Conservation (phyloP, 2,329 filamentous ascomycete genomes). For the Alternaria sp. region DNA sequence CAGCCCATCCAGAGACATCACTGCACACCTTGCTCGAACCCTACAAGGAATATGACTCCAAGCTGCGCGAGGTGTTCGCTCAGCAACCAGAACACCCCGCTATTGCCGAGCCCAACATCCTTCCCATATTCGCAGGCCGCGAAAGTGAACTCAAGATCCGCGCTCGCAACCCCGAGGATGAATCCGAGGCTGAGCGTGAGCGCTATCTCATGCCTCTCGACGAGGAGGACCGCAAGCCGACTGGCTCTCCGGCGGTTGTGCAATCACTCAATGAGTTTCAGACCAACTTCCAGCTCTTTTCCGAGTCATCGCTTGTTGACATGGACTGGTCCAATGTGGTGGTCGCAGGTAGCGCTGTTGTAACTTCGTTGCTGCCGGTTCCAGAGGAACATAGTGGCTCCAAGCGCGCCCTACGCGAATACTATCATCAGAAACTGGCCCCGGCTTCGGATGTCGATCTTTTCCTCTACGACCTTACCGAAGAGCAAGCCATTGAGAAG, state of each 20-base stretch:
- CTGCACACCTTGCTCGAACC: slow-evolving; percentile 68
- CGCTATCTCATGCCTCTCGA: slow-evolving; percentile 74
- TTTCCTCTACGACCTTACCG: slow-evolving; percentile 80
- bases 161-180: slow-evolving; percentile 64
- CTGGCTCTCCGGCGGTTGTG: slow-evolving; percentile 73
- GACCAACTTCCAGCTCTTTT: slow-evolving; percentile 81
- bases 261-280: slow-evolving; percentile 72
- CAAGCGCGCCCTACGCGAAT: slow-evolving; percentile 56
- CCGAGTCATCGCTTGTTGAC: slow-evolving; percentile 76
- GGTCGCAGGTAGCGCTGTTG: slow-evolving; percentile 79
- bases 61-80: slow-evolving; percentile 71
- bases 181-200: slow-evolving; percentile 66
- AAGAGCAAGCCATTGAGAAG: slow-evolving; percentile 80
- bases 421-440: slow-evolving; percentile 81
- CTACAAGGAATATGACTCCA: slow-evolving; percentile 71
- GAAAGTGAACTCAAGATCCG: slow-evolving; percentile 66
- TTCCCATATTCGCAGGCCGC: slow-evolving; percentile 67
- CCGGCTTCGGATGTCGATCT: slow-evolving; percentile 88
- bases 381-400: slow-evolving; percentile 58
- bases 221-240: slow-evolving; percentile 64
- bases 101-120: slow-evolving; percentile 66
- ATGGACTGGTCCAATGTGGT: slow-evolving; percentile 84
- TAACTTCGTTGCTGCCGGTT: slow-evolving; percentile 75
- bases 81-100: slow-evolving; percentile 68
- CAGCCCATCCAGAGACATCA: slow-evolving; percentile 59